Evolutionary conservation across 1,284 basidiomycete genomes (phyloP).

Genomic region (Leccinum pachyderme): DNA sequence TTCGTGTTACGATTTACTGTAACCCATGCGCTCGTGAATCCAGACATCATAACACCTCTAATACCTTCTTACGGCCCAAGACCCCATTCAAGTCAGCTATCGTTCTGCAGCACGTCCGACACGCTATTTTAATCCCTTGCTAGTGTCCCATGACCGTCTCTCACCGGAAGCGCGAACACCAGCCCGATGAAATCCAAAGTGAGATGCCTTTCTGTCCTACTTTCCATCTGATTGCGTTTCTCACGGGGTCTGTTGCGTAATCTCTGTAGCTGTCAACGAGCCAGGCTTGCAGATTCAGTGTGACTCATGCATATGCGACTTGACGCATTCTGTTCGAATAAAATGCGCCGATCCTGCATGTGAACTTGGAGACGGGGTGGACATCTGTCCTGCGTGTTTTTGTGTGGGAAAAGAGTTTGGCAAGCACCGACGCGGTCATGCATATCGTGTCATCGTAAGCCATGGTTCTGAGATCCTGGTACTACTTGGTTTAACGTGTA

Average conservation of each 20-base stretch:
- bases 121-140: background rate
- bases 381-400: constrained; percentile 89
- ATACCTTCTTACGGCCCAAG: background rate
- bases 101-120: background rate
- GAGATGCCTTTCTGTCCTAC: constrained; percentile 32
- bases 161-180: constrained; percentile 68
- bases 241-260: constrained; percentile 42
- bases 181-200: constrained; percentile 76
- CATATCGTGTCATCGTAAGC: constrained; percentile 89
- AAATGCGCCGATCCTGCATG: constrained; percentile 86
- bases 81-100: background rate
- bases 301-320: constrained; percentile 69
- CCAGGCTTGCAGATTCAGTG: constrained; percentile 76
- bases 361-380: constrained; percentile 73
- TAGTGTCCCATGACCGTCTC: constrained; percentile 64
- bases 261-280: constrained; percentile 62
- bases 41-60: background rate
- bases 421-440: constrained; percentile 84
- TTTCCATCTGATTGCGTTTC: constrained; percentile 28
- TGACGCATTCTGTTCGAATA: constrained; percentile 89
- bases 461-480: constrained; percentile 5
- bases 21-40: constrained; percentile 1
- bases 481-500: constrained; percentile 4
- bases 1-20: background rate
- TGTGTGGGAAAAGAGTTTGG: constrained; percentile 89